Base-by-base conservation (phyloP, 2,329 filamentous ascomycete genomes). In the Aureobasidium mangrovei region DNA sequence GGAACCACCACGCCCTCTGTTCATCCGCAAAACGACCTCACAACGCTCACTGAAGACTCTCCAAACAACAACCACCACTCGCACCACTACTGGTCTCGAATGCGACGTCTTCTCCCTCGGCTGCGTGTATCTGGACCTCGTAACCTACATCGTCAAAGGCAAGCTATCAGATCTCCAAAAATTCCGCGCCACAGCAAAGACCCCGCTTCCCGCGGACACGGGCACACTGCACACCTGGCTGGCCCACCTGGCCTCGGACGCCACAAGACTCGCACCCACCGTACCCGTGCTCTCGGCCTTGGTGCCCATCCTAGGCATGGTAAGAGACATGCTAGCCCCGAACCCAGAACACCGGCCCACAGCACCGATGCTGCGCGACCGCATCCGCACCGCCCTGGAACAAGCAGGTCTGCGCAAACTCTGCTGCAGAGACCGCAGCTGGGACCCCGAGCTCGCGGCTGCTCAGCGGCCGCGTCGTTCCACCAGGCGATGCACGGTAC, bases 81-180 rank as follows among this genome's bases (percentile, higher is more conserved):
- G 18, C 12, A 12, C n/a, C 7, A n/a, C 39, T 9, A 59, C 53
- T 7, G 61, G 60, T 65, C 56, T 75, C 71, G 62, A 69, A 57
- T 80, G 83, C 42, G 86, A 90, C 64, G 73, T 90, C 24, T 91
- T 86, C 69, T 86, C 84, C 3, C 73, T 89, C 1, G 86, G 81
- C 7, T 86, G 85, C 65, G 76, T 89, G 49, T 85, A 85, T 57
- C 72, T 89, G 12, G 86, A 91, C 59, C 77, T 90, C 31, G 64
- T 89, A 24, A 82, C 82, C 26, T 82, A 86, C 62, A 72, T 86
- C 55, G 68, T 88, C 57, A 86, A 87, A 65, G 82, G 83, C 60
- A 80, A 82, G 52, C 76, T 80, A 1, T 77, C 79, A 47, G 78
- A 83, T 28, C 88, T 89, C 63, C 74, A 80, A 33, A 76, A 80